Conservation (phyloP, 306 rosid species). For the Trifolium repens region DNA sequence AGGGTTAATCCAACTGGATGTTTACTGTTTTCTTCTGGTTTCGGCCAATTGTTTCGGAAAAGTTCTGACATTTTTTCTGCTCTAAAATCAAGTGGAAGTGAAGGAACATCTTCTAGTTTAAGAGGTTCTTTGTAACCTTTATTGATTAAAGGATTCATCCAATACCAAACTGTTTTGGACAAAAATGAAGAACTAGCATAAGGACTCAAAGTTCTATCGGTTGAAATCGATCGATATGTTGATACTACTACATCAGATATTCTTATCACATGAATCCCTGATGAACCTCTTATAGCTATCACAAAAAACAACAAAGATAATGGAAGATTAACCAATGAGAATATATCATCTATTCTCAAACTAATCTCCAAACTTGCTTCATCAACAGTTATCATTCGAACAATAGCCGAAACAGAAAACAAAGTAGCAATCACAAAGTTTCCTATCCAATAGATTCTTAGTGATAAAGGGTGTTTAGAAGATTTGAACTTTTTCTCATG, state of each 20-base stretch:
- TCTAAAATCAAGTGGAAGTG: constrained; percentile 42
- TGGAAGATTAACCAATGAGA: constrained; percentile 45
- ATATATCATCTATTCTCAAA: constrained; percentile 53
- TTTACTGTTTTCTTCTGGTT: constrained; percentile 59
- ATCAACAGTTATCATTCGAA: constrained; percentile 17
- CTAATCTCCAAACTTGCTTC: constrained; percentile 32
- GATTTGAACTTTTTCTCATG: constrained; percentile 48
- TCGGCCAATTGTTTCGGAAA: constrained; percentile 76
- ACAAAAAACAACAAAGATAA: constrained; percentile 39
- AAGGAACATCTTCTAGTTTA: constrained; percentile 50
- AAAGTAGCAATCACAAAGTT: constrained; percentile 41
- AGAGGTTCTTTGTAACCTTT: constrained; percentile 49
- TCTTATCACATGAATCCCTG: constrained; percentile 49
- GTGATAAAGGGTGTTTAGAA: constrained; percentile 44
- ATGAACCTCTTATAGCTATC: constrained; percentile 32
- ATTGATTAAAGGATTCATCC: constrained; percentile 53
- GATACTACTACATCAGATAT: constrained; percentile 33
- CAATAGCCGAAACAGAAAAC: constrained; percentile 47
- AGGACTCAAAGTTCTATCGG: constrained; percentile 42
- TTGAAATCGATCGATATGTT: constrained; percentile 23
- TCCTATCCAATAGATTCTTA: constrained; percentile 48
- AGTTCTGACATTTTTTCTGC: constrained; percentile 59
- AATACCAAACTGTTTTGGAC: constrained; percentile 46
- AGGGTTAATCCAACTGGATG: constrained; percentile 73
- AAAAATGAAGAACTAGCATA: constrained; percentile 44